Base-by-base conservation (phyloP, 352 stramenopile genomes). In the Globisporangium abappressorium region DNA sequence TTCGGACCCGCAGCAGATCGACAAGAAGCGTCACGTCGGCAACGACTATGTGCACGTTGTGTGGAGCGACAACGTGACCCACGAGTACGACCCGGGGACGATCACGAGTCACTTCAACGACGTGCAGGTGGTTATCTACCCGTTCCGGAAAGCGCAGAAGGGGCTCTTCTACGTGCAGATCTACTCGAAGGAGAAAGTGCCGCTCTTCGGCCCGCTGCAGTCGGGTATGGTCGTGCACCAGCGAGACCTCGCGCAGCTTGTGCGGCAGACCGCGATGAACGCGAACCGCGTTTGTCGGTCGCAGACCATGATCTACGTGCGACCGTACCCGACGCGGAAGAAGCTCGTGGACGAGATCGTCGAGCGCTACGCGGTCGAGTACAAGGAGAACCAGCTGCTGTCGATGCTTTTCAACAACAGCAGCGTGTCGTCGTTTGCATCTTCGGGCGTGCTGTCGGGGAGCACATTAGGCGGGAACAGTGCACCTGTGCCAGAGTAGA, bases 91-190 rank as follows among this genome's bases (percentile, higher is more conserved):
- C 49, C 85, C 86, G 18, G 81, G 77, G n/a, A 96, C 89, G 15
- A 96, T 96, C 70, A 95, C 85, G 24, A 95, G 87, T 33, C 88
- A 96, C 64, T 96, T 96, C 65, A 96, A 96, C 58, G 86, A 94
- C 59, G 89, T 96, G 8, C 89, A 95, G 60, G 78, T 96, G 24
- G 87, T 96, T 15, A 91, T 96, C 33, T 94, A 92, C 38, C 87
- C 89, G 2, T 66, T 96, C 20, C 75, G 79, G 1, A 79, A 82
- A 5, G 73, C 76, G 12, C 86, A 94, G 43, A 71, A 81, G 5
- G 89, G 85, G 0, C 69, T 96, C 28, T 94, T 85, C 69, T 66
- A 92, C 20, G 79, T 95, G 51, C 83, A 93, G 53, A 89, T 95
- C 54, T 79, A 92, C 70, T 80, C 84, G 6, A 96, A 96, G 70